Conservation (phyloP, 441 rosid species). For the Capsella rubella region DNA sequence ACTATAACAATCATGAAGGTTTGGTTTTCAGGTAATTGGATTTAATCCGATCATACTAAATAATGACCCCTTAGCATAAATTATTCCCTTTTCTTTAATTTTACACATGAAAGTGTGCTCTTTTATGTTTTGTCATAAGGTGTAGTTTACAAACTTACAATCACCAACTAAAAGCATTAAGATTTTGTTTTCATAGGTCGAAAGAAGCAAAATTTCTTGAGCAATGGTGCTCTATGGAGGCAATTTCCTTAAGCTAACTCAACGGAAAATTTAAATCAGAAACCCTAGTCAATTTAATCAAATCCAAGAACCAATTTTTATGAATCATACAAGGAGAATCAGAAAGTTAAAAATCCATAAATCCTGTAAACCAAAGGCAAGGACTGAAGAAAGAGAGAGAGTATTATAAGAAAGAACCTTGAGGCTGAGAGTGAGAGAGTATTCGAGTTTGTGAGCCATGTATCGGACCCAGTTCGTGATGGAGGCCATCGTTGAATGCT, state of each 20-base stretch:
- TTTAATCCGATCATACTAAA: conserved; percentile 1
- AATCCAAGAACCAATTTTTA: conserved; percentile 9
- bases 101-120: background rate
- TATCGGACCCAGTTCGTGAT: conserved; percentile 80
- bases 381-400: conserved; percentile 11
- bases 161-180: background rate
- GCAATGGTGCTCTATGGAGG: background rate
- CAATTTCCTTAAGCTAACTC: background rate
- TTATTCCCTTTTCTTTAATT: background rate
- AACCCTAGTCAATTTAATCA: conserved; percentile 29
- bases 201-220: background rate
- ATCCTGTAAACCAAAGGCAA: background rate
- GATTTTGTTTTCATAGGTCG: background rate
- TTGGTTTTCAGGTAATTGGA: background rate
- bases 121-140: background rate
- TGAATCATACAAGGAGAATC: background rate
- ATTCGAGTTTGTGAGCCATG: conserved; percentile 68
- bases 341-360: background rate
- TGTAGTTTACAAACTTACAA: background rate
- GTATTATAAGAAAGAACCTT: conserved; percentile 59
- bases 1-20: conserved; percentile 1
- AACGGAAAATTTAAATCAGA: background rate
- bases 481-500: conserved; percentile 60
- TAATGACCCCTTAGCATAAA: background rate
- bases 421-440: conserved; percentile 65